Evolutionary conservation across 352 stramenopile species (phyloP), one percentile per base, ranked within the genome.

Genomic region (Sclerospora graminicola): DNA sequence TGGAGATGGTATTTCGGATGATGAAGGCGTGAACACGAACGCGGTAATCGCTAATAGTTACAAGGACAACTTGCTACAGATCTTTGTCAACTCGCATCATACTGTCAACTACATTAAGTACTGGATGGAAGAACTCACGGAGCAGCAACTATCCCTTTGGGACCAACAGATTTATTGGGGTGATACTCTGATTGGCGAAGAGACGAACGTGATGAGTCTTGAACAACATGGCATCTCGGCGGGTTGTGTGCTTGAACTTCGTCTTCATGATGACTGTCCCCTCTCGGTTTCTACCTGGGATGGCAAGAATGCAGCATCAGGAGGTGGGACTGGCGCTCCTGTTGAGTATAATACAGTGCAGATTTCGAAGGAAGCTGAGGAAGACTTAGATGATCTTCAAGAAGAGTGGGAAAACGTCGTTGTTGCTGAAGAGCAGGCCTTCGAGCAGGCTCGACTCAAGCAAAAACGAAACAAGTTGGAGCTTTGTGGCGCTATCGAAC

Each of bases 101-200:
- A 86, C 74, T 1, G 59, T 89, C 26, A 89, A 86, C 57, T 85
- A 82, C 41, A 84, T 89, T 34, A 89, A 89, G 39, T 68, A 83
- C 40, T 86, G 69, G 66, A 82, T 89, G 64, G 77, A 89, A 55
- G 77, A 84, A 34, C 47, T 89, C 3, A 82, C 74, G 10, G 77
- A 85, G 24, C 73, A 89, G 44, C 76, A 86, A 24, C 53, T 89
- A 19, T 87, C 77, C 5, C 74, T 85, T 31, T 89, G 73, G 73
- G 77, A 89, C 28, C 77, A 89, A 42, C 77, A 89, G 32, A 63
- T 89, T 13, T 80, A 73, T 19, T 89, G 77, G 77, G 63, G 71
- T 29, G 77, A 85, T 45, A 89, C 77, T 7, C 39, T 85, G 4
- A 82, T 89, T 19, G 77, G 77, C 4, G 77, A 89, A 42, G 77